A percentile compares a stretch with the other conserved stretches of the same genome.
These are phyloP conservation scores for Hypoxylon fuscum DNA, from an alignment of 495 filamentous ascomycete species.

Conservation along the genomic window DNA sequence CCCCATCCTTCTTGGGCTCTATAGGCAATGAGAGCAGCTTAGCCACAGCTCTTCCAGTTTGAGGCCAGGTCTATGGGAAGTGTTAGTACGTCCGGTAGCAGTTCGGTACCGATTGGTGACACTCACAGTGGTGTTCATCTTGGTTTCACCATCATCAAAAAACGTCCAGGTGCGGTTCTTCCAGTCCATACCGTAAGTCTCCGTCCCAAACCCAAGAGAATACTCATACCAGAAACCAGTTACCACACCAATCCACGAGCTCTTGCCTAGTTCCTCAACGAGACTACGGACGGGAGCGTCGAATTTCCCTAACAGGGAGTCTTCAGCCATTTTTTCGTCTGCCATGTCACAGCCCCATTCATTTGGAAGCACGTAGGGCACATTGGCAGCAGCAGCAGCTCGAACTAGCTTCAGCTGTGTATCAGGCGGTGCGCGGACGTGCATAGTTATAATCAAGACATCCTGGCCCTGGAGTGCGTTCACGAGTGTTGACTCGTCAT, in stretches of 20 bases:
- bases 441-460: conserved; percentile 66
- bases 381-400: conserved; percentile 67
- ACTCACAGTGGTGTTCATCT: conserved; percentile 47
- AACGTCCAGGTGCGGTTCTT: conserved; percentile 43
- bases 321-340: conserved; percentile 27
- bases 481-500: conserved; percentile 48
- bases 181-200: conserved; percentile 45
- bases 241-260: conserved; percentile 59
- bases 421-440: conserved; percentile 28
- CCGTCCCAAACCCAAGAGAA: conserved; percentile 39
- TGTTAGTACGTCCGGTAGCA: conserved; percentile 6
- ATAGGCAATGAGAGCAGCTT: conserved; percentile 48
- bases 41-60: conserved; percentile 50
- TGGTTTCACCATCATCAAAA: conserved; percentile 46
- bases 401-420: conserved; percentile 54
- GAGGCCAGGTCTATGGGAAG: conserved; percentile 46
- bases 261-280: conserved; percentile 56
- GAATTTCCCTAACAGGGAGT: conserved; percentile 13
- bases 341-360: conserved; percentile 57
- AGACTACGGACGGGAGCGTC: conserved; percentile 8
- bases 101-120: not conserved
- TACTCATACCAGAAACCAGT: conserved; percentile 57
- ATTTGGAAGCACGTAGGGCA: conserved; percentile 69
- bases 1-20: conserved; percentile 53
- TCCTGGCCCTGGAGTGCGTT: conserved; percentile 60